phyloP scores from a whole-genome alignment of 2,329 filamentous ascomycete genomes.

The Aspergillus sp. region DNA sequence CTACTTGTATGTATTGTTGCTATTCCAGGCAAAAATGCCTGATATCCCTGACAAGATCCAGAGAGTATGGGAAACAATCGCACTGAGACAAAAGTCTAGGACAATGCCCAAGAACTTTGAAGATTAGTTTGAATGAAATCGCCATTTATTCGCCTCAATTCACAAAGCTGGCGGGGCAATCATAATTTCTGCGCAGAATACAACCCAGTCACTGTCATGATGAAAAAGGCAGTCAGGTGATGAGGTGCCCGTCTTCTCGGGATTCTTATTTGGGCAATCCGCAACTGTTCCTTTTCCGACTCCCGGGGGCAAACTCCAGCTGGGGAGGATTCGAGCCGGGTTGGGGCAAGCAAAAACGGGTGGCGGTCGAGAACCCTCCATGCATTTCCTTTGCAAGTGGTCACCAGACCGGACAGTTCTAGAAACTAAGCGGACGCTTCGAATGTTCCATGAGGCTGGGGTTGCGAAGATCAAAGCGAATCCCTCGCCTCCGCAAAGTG shows the following conservation, averaged over 20 bases:
- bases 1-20: neutral
- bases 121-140: neutral
- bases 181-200: neutral
- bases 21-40: neutral
- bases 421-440: conserved; percentile 11
- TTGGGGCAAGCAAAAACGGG: neutral
- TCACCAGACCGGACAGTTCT: conserved; percentile 16
- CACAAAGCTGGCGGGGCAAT: neutral
- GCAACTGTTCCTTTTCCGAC: neutral
- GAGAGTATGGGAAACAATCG: neutral
- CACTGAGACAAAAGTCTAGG: too few species aligned
- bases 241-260: conserved; percentile 1
- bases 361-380: conserved; percentile 8
- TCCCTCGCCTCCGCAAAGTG: neutral
- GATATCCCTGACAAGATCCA: neutral
- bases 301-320: conserved; percentile 5
- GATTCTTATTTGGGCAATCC: conserved; percentile 18
- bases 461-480: conserved; percentile 7
- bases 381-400: neutral
- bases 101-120: neutral
- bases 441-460: conserved; percentile 10
- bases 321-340: conserved; percentile 10
- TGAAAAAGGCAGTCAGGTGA: neutral
- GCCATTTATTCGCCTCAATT: neutral
- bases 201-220: neutral